Conservation (phyloP, 805 yeast species). For the Pichia heedii region DNA sequence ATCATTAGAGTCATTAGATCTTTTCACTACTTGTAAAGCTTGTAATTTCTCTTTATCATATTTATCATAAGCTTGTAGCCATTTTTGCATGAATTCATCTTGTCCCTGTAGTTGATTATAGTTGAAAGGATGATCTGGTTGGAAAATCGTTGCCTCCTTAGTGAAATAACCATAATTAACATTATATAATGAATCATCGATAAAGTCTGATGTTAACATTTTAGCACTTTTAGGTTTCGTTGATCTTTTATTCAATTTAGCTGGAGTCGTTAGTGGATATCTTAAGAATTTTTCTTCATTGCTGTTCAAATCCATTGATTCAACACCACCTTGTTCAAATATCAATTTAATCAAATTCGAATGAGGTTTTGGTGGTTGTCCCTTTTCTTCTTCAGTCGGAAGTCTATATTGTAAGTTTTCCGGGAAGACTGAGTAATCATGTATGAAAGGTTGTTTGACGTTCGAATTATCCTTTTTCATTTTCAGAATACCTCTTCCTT, state of each 20-base stretch:
- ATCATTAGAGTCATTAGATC: constrained; percentile 1
- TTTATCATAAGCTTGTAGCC: constrained; percentile 54
- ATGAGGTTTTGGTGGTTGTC: constrained; percentile 14
- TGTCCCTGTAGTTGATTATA: constrained; percentile 48
- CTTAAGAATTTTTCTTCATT: constrained; percentile 30
- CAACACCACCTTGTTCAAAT: constrained; percentile 29
- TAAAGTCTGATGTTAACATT: constrained; percentile 72
- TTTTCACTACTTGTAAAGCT: constrained; percentile 13
- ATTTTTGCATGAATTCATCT: constrained; percentile 60
- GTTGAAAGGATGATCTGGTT: constrained; percentile 55
- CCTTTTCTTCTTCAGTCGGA: constrained; percentile 18
- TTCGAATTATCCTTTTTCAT: constrained; percentile 9
- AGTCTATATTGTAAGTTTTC: constrained; percentile 23
- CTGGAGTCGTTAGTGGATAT: constrained; percentile 35
- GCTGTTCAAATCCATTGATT: constrained; percentile 26
- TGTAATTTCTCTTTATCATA: constrained; percentile 32
- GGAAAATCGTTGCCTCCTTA: constrained; percentile 68
- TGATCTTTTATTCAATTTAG: constrained; percentile 27
- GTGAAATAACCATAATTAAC: constrained; percentile 78
- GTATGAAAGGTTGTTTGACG: constrained; percentile 19
- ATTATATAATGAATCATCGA: constrained; percentile 77
- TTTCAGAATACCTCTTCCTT: constrained; percentile 10
- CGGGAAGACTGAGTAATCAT: constrained; percentile 28
- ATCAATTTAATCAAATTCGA: constrained; percentile 18
- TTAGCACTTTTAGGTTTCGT: constrained; percentile 52